Evolutionary conservation across 345 rosid species (phyloP), one percentile per base, ranked within the genome.

Genomic region (Salix koriyanagi): DNA sequence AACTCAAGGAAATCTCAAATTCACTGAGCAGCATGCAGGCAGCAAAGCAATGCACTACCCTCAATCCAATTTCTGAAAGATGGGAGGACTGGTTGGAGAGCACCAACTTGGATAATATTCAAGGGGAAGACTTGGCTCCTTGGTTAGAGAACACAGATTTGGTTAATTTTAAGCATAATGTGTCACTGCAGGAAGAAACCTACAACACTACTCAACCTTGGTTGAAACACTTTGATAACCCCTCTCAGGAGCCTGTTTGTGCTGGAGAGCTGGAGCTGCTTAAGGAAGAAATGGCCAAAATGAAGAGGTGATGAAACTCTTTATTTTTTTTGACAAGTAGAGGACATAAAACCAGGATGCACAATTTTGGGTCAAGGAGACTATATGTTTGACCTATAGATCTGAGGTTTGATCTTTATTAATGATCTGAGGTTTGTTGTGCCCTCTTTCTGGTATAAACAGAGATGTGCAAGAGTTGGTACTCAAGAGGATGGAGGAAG

Each of bases 1-100:
- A 92, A 90, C 81, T 94, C 74, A 74, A 42, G 67, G 97, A 89
- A 83, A 83, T 91, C 74, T 83, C 91, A 77, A 84, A 80, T 85
- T 81, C 88, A 37, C 64, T 88, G 82, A 86, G 76, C 83, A 81
- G 62, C 77, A 74, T 87, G 81, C 94, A 85, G 79, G 88, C 89
- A 67, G 65, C 88, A 19, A 89, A 88, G 78, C 89, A 86, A 42
- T 84, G 85, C 83, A 77, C 74, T 58, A 67, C 86, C 58, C 85
- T 89, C 56, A 83, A 90, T 78, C 91, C 87, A 66, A 76, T 84
- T 74, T 84, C 91, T 50, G 97, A 89, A 39, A 89, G 82, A 77
- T 94, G 97, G 99, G 94, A 89, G 83, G 91, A 91, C 81, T 90
- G 92, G 89, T 81, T 93, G 81, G 90, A 86, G 77, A 87, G 77